Conservation (phyloP, 2,329 filamentous ascomycete genomes). For the Corinectria fuckeliana region DNA sequence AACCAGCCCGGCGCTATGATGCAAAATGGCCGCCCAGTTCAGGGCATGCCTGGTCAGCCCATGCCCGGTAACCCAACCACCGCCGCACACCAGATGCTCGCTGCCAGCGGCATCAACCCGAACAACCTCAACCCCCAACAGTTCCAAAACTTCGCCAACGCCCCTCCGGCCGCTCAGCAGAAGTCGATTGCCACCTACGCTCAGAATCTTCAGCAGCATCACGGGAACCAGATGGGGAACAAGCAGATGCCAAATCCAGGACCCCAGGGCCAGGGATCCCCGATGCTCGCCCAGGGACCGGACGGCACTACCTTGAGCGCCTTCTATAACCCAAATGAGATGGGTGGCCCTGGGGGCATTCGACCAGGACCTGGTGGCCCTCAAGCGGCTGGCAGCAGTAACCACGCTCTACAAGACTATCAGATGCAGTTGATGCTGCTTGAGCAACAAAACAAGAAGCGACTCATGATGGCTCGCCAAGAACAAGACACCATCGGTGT, state of each 20-base stretch:
- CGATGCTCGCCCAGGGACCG: slow-evolving; percentile 78
- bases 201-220: slow-evolving; percentile 82
- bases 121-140: slow-evolving; percentile 76
- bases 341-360: slow-evolving; percentile 64
- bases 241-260: slow-evolving; percentile 77
- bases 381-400: slow-evolving; percentile 62
- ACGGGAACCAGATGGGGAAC: slow-evolving; percentile 80
- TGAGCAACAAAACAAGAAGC: slow-evolving; percentile 87
- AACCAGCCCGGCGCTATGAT: slow-evolving; percentile 71
- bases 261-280: slow-evolving; percentile 79
- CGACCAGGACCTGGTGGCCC: slow-evolving; percentile 58
- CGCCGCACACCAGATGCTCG: slow-evolving; percentile 66
- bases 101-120: slow-evolving; percentile 77
- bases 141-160: slow-evolving; percentile 68
- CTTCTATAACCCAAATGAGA: slow-evolving; percentile 70
- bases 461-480: slow-evolving; percentile 81
- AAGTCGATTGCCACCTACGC: slow-evolving; percentile 90
- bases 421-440: slow-evolving; percentile 90
- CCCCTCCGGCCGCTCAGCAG: slow-evolving; percentile 68
- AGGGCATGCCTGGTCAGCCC: slow-evolving; percentile 76
- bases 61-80: slow-evolving; percentile 60
- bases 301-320: slow-evolving; percentile 64
- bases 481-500: slow-evolving; percentile 70
- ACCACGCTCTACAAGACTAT: slow-evolving; percentile 84
- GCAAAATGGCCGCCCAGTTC: slow-evolving; percentile 73